These are phyloP conservation scores for Pholiota microspora DNA, from an alignment of 768 basidiomycete species.

Conservation along the genomic window DNA sequence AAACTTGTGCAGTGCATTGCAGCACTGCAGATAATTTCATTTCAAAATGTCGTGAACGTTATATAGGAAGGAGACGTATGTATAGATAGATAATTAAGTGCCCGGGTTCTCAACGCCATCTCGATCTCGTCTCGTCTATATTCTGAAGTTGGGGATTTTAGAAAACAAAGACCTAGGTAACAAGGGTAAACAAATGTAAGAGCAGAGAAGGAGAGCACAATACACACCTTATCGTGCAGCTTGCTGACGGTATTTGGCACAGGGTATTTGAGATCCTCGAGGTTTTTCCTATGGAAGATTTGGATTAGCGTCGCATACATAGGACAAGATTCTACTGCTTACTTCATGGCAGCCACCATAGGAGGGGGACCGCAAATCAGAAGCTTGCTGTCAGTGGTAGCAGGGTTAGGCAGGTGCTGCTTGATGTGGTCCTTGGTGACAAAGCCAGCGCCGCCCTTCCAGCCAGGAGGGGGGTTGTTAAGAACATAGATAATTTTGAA, in stretches of 20 bases:
- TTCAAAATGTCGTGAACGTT: slow-evolving; percentile 1
- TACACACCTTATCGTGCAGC: slow-evolving; percentile 75
- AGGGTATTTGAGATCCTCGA: slow-evolving; percentile 85
- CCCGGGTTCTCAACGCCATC: neutral
- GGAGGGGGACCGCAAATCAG: slow-evolving; percentile 80
- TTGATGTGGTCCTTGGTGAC: slow-evolving; percentile 92
- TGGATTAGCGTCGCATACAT: slow-evolving; percentile 9
- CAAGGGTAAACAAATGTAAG: slow-evolving; percentile 9
- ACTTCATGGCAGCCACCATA: slow-evolving; percentile 57
- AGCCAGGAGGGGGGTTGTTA: slow-evolving; percentile 87
- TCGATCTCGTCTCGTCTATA: neutral
- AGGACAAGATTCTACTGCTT: slow-evolving; percentile 10
- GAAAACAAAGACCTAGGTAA: slow-evolving; percentile 42
- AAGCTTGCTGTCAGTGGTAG: slow-evolving; percentile 69
- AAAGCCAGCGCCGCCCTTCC: slow-evolving; percentile 91
- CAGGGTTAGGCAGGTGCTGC: slow-evolving; percentile 66
- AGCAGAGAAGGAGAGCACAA: slow-evolving; percentile 1
- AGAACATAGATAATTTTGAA: slow-evolving; percentile 90
- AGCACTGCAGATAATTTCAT: neutral
- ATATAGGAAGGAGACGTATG: slow-evolving; percentile 1
- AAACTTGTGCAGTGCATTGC: too few species aligned
- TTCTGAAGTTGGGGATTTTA: slow-evolving; percentile 20
- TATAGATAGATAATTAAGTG: neutral
- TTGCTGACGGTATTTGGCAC: slow-evolving; percentile 91
- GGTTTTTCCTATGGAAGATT: slow-evolving; percentile 64